These are phyloP conservation scores for Eucalyptus marginata DNA, from an alignment of 345 rosid genomes.

Conservation along the genomic window DNA sequence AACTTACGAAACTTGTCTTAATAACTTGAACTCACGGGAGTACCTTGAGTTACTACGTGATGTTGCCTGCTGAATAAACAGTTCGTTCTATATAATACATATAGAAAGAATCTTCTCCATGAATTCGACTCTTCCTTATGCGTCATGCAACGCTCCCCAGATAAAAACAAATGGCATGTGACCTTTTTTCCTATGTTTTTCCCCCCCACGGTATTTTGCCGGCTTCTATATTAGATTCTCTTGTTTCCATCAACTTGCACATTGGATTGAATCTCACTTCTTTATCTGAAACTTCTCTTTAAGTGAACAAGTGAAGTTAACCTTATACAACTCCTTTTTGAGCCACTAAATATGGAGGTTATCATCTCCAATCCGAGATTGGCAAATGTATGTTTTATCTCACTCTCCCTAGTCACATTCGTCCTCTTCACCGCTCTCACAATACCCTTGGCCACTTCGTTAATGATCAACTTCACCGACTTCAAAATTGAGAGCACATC, in stretches of 20 bases:
- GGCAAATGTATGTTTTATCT: not conserved
- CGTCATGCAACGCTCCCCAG: not conserved
- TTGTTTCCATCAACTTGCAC: not conserved
- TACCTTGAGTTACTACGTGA: not conserved
- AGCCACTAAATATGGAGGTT: not conserved
- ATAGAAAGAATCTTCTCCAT: not conserved
- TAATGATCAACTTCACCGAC: not conserved
- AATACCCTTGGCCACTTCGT: not conserved
- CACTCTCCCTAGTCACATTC: not conserved
- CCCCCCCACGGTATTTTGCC: not conserved
- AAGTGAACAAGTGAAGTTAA: not conserved
- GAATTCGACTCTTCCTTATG: not conserved
- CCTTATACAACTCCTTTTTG: not conserved
- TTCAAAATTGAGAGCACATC: not conserved
- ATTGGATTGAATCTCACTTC: not conserved
- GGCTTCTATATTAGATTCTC: not conserved
- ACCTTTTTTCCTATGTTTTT: rapidly evolving
- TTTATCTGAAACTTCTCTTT: not conserved
- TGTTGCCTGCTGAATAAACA: not conserved
- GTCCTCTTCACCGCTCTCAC: not conserved
- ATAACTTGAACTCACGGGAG: not conserved
- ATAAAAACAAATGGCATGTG: not conserved
- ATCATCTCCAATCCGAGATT: not conserved
- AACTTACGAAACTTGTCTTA: not conserved
- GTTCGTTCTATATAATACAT: not conserved